Conservation (phyloP, 1,284 basidiomycete genomes). For the Malassezia cuniculi region DNA sequence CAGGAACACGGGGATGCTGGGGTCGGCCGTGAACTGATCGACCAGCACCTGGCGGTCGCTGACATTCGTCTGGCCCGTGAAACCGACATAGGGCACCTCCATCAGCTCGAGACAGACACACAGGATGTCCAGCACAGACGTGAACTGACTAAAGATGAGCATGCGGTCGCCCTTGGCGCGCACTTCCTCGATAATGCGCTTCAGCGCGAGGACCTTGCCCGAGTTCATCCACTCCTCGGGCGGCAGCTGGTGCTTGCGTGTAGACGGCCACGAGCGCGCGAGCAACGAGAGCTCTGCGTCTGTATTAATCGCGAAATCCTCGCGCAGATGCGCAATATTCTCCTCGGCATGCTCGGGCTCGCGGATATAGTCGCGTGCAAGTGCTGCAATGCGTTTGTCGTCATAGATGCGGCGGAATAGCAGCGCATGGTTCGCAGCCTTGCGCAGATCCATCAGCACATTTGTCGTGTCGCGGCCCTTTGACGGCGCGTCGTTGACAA, state of each 20-base stretch:
- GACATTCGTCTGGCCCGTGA: conserved; percentile 88
- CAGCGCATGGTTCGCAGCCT: conserved; percentile 91
- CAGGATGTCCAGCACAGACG: conserved; percentile 54
- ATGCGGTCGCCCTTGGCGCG: conserved; percentile 63
- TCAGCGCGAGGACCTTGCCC: conserved; percentile 70
- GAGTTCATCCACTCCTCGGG: conserved; percentile 70
- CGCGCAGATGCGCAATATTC: conserved; percentile 34
- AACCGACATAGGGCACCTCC: conserved; percentile 66
- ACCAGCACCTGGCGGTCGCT: conserved; percentile 84
- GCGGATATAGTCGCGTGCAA: conserved; percentile 72
- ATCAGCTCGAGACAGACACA: conserved; percentile 68
- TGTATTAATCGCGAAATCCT: conserved; percentile 44
- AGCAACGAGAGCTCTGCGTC: conserved; percentile 35
- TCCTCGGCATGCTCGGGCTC: conserved; percentile 57
- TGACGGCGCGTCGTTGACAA: conserved; percentile 47
- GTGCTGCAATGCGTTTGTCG: conserved; percentile 59
- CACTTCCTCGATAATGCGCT: conserved; percentile 62
- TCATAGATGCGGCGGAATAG: conserved; percentile 76
- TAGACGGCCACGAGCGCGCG: conserved; percentile 12
- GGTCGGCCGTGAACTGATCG: conserved; percentile 90
- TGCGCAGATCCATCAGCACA: conserved; percentile 87
- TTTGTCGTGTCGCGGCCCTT: conserved; percentile 42
- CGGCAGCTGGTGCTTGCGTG: conserved; percentile 60
- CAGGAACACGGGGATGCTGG: conserved; percentile 78
- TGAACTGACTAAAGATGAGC: conserved; percentile 73